Percentiles rank a stretch among this genome's conserved stretches.
Conservation (phyloP, 2,329 filamentous ascomycete genomes). For the Aspergillus neoniger region DNA sequence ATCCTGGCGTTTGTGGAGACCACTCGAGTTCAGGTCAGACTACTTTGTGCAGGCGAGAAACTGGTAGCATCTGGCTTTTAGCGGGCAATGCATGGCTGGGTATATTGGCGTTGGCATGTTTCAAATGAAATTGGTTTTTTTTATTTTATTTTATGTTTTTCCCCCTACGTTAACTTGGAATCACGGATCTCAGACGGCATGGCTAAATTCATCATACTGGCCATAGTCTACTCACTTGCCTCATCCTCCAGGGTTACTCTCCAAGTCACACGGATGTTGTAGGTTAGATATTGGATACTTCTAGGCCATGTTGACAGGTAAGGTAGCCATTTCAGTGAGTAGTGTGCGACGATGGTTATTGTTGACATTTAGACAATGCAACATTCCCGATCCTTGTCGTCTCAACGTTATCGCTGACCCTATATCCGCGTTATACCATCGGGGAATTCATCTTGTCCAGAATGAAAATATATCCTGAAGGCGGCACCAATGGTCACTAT, state of each 20-base stretch:
- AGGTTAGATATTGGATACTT: not conserved
- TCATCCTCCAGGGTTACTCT: not conserved
- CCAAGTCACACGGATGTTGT: not conserved
- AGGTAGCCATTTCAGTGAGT: not conserved
- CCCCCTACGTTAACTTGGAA: too few relatives aligned
- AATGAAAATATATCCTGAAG: constrained; percentile 67
- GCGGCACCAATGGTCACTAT: constrained; percentile 58
- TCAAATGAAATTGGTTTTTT: too few relatives aligned
- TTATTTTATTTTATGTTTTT: too few relatives aligned
- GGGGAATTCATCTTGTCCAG: constrained; percentile 84
- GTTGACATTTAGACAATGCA: not conserved
- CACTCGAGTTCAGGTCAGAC: not conserved
- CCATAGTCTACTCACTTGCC: not conserved
- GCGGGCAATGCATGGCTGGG: not conserved
- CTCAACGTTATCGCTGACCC: constrained; percentile 62
- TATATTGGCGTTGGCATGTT: too few relatives aligned
- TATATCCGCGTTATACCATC: constrained; percentile 72
- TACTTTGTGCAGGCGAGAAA: not conserved
- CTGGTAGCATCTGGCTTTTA: not conserved
- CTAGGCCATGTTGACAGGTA: not conserved
- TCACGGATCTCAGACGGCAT: not conserved
- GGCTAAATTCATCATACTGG: not conserved
- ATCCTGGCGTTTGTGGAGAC: not conserved
- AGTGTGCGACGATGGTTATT: not conserved
- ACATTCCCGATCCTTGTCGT: constrained; percentile 27